A percentile compares a stretch with the other conserved stretches of the same genome.
These are phyloP conservation scores for Monosporozyma unispora DNA, from an alignment of 805 yeast species.

Conservation along the genomic window DNA sequence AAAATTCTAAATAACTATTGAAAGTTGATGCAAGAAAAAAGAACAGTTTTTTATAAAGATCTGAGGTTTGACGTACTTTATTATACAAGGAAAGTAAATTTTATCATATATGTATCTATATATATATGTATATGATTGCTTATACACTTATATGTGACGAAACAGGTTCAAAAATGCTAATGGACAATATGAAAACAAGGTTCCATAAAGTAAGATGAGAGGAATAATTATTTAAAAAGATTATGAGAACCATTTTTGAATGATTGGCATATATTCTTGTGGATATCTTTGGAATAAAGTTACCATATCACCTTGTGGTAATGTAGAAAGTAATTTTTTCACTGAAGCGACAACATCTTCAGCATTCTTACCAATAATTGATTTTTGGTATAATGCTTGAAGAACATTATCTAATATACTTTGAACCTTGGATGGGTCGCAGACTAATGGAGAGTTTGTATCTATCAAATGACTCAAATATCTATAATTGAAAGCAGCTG, in stretches of 20 bases:
- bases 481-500: conserved; percentile 75
- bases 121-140: neutral
- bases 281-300: conserved; percentile 53
- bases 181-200: neutral
- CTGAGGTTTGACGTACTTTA: neutral
- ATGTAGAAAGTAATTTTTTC: conserved; percentile 50
- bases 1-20: too few species aligned
- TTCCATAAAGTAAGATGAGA: neutral
- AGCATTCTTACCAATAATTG: conserved; percentile 66
- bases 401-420: conserved; percentile 59
- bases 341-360: conserved; percentile 52
- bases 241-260: conserved; percentile 49
- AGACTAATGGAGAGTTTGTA: conserved; percentile 51
- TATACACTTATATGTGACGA: neutral
- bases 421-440: conserved; percentile 40
- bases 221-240: neutral
- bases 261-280: conserved; percentile 48
- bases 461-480: conserved; percentile 68
- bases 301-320: conserved; percentile 66
- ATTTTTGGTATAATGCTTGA: conserved; percentile 60
- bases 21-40: too few species aligned
- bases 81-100: neutral
- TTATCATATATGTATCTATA: neutral
- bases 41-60: neutral
- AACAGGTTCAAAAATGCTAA: neutral